Evolutionary conservation across 129 eudicot species (phyloP), one percentile per base, ranked within the genome.

Genomic region (Artemisia annua): DNA sequence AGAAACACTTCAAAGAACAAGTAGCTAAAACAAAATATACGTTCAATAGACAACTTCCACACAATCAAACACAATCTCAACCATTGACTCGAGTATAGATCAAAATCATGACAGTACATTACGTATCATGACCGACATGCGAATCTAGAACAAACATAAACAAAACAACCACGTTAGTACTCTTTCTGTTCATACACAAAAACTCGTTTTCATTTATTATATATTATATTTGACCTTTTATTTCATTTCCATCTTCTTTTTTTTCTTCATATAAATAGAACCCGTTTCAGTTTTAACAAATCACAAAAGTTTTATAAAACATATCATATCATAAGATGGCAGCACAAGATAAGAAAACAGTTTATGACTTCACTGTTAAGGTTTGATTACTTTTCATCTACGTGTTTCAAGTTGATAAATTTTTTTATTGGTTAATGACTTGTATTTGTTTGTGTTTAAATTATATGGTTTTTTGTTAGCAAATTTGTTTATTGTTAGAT

Each of bases 281-380:
- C 85, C 85, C 80, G 49, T 72, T 77, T 74, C 63, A 71, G 20
- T 62, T 79, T 58, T 28, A 52, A 13, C 75, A 56, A 28, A 44
- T 24, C 49, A 63, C 68, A 66, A 28, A n/a, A 16, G 76, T 48
- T 67, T 70, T 57, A 24, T 17, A 19, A 68, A 71, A 39, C 24
- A 67, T 59, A 9, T 75, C 77, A 18, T 74, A 78, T 71, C 80
- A 71, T 14, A 75, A 83, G 10, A 94, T 90, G 97, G 97, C 93
- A 35, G 55, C 78, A 51, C 81, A 81, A 13, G 72, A 92, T 28
- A 80, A 64, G 73, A 78, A 78, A 70, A 77, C 97, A 9, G 82
- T 94, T 66, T 87, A 94, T 72, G 98, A 88, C 20, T 94, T 94
- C 83, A 89, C 95, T 70, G 96, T 90, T 30, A 93, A 93, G 96